Base-by-base conservation (phyloP, 2,329 filamentous ascomycete genomes). In the Exserohilum rostratum region DNA sequence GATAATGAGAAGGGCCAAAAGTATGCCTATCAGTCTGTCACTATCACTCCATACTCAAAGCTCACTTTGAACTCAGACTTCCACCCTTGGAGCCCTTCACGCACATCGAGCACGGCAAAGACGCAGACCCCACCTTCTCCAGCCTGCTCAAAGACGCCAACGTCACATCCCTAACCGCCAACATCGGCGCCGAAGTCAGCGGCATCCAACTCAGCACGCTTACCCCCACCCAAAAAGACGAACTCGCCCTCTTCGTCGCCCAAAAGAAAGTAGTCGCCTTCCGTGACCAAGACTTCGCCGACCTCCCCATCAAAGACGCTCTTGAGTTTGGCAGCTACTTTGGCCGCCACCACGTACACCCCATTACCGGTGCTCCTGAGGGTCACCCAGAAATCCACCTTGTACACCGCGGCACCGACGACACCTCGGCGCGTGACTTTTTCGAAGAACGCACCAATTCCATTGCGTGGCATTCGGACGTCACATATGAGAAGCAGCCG, bases 401-500 rank as follows among this genome's bases (percentile, higher is more conserved):
- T 2, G 90, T 93, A 1, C 90, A 93, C 75, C 85, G 90, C 34
- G 86, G 85, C 17, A 87, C 85, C 44, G 78, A 85, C 55, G 87
- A 90, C 64, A 85, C 82, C 6, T 83, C 80, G 2, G 83, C 80
- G 17, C 77, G 83, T 17, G 79, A 83, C 44, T 90, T 89, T 74
- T 87, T 91, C 62, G 77, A 83, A 50, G 84, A 85, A 42, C 84
- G 89, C 18, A 93, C 90, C 3, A 93, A 88, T 76, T 90, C 88
- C 1, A 87, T 96, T 1, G 90, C 90, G 6, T 96, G 91, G 91
- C 92, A 96, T 77, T 90, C 87, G 0, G 92, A 96, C 64, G 88
- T 96, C 1, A 90, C 89, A 0, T 96, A 96, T 71, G 93, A 96
- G 78, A 79, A 85, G 62, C 92, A 97, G 77, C 91, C 93, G 1